Conservation (phyloP, 2,329 filamentous ascomycete species). For the Hypoxylon sp. region DNA sequence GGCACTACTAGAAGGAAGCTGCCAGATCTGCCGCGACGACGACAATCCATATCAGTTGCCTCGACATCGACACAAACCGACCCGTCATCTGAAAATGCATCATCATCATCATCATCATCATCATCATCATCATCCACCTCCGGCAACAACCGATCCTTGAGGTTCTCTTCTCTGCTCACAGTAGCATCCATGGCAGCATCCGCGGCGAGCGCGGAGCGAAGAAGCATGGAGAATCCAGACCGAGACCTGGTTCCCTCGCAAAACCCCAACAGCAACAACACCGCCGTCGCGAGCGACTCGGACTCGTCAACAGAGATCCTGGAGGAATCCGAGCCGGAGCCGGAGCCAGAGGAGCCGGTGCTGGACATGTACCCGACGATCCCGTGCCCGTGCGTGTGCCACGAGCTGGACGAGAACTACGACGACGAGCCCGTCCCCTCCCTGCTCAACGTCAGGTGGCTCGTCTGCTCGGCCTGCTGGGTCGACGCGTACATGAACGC, state of each 20-base stretch:
- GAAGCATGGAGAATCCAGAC: too few species aligned
- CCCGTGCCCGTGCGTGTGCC: slow-evolving; percentile 28
- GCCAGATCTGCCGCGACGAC: too few species aligned
- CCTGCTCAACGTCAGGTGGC: slow-evolving; percentile 18
- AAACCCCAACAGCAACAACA: too few species aligned
- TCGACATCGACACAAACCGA: too few species aligned
- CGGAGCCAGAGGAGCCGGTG: too few species aligned
- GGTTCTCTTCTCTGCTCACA: too few species aligned
- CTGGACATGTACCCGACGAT: slow-evolving; percentile 5
- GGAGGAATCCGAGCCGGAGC: not conserved
- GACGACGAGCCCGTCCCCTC: slow-evolving; percentile 18
- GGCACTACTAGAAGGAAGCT: too few species aligned
- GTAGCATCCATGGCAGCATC: too few species aligned
- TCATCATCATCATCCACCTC: not conserved
- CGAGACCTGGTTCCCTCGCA: too few species aligned
- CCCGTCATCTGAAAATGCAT: too few species aligned
- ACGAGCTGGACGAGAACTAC: slow-evolving; percentile 7
- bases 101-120: not conserved
- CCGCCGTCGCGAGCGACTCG: not conserved
- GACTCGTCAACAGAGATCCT: not conserved
- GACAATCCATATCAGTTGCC: too few species aligned
- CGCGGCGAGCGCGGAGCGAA: too few species aligned
- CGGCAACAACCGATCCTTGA: not conserved
- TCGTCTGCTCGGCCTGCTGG: slow-evolving; percentile 30
- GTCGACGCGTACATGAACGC: slow-evolving; percentile 31